phyloP scores from a whole-genome alignment of 495 filamentous ascomycete species.

The Pyrenula massariospora region DNA sequence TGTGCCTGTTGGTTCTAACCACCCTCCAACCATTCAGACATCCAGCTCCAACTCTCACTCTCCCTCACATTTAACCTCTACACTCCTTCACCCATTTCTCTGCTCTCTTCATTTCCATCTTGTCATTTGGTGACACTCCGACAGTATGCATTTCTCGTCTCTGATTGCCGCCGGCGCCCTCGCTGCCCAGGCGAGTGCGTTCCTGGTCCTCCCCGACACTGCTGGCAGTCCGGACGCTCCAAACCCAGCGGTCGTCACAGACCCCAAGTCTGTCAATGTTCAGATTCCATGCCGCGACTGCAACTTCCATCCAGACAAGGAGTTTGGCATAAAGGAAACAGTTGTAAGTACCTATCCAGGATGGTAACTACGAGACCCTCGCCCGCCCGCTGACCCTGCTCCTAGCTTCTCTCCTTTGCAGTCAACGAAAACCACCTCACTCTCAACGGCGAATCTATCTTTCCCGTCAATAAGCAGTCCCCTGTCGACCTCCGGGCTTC shows the following conservation, averaged over 20 bases:
- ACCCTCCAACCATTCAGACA: neutral
- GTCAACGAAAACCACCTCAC: conserved; percentile 27
- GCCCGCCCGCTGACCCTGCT: too few species aligned
- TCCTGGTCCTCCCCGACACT: conserved; percentile 33
- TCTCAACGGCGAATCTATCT: conserved; percentile 37
- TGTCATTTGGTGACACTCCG: neutral
- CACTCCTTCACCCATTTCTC: neutral
- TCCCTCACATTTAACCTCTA: neutral
- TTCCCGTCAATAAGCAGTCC: conserved; percentile 27
- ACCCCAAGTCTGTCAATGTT: conserved; percentile 19
- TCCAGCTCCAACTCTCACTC: neutral
- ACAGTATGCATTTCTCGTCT: conserved; percentile 29
- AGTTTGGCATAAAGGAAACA: conserved; percentile 14
- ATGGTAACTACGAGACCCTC: too few species aligned
- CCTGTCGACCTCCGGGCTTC: conserved; percentile 23
- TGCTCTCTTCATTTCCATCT: neutral
- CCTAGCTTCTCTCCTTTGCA: conserved; percentile 12
- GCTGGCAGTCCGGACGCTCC: conserved; percentile 13
- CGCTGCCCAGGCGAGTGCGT: conserved; percentile 31
- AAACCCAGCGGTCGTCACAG: conserved; percentile 16
- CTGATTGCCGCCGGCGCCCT: conserved; percentile 27
- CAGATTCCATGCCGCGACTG: conserved; percentile 34
- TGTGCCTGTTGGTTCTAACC: neutral
- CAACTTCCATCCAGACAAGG: conserved; percentile 24
- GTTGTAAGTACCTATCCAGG: conserved; percentile 10